phyloP scores from a whole-genome alignment of 1,284 basidiomycete genomes.

The Bondarzewia mesenterica region DNA sequence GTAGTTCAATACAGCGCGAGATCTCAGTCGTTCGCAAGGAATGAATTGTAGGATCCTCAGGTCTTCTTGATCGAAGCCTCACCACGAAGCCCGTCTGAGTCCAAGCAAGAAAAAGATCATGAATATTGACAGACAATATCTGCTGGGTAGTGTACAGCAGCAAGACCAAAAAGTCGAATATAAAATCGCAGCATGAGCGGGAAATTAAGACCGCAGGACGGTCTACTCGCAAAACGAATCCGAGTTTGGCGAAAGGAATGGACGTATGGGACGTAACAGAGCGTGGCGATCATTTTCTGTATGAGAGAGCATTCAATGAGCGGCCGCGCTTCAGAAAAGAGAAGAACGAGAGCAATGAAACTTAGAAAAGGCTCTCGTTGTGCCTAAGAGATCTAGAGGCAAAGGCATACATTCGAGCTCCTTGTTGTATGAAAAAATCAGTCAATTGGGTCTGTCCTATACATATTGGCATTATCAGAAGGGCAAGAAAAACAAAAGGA shows the following conservation, averaged over 20 bases:
- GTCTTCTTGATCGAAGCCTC: not conserved
- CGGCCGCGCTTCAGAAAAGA: not conserved
- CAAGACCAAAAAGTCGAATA: not conserved
- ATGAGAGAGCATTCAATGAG: not conserved
- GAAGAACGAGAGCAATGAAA: slow-evolving; percentile 1
- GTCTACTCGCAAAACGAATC: not conserved
- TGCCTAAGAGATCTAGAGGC: slow-evolving; percentile 20
- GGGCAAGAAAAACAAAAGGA: slow-evolving; percentile 9
- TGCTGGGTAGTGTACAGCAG: not conserved
- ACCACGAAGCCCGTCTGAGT: too few species aligned
- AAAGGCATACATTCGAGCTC: slow-evolving; percentile 64
- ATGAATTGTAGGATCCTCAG: too few species aligned
- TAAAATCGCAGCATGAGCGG: not conserved
- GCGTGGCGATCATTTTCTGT: not conserved
- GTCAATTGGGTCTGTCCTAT: slow-evolving; percentile 51
- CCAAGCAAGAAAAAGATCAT: too few species aligned
- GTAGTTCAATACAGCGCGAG: not conserved
- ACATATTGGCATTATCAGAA: not conserved
- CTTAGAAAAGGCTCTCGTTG: slow-evolving; percentile 13
- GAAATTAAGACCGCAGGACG: not conserved
- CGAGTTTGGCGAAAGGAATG: not conserved
- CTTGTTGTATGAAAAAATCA: slow-evolving; percentile 70
- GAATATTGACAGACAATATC: not conserved
- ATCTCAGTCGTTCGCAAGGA: too few species aligned
- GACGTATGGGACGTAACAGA: not conserved